These are phyloP conservation scores for Lactarius evosmus DNA, from an alignment of 768 basidiomycete genomes.

Conservation along the genomic window DNA sequence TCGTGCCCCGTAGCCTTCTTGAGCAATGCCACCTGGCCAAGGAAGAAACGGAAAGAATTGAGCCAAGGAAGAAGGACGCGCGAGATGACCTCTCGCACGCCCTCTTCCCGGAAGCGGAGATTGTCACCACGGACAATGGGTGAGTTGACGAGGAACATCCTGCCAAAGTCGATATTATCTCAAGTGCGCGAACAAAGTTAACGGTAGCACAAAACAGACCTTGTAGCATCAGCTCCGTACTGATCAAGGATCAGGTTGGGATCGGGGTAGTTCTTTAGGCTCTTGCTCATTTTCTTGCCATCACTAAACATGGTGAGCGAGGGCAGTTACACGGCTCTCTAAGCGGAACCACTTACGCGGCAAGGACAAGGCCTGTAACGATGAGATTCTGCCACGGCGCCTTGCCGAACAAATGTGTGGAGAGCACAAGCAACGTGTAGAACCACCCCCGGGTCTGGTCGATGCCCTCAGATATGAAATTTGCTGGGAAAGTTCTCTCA, in stretches of 20 bases:
- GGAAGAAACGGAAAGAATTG: slow-evolving; percentile 98
- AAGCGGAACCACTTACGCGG: slow-evolving; percentile 56
- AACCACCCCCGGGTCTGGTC: slow-evolving; percentile 99
- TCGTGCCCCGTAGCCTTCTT: slow-evolving; percentile 74
- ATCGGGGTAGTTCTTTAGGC: slow-evolving; percentile 94
- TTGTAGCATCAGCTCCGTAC: slow-evolving; percentile 94
- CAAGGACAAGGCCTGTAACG: slow-evolving; percentile 92
- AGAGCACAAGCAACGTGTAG: slow-evolving; percentile 93
- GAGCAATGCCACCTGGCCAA: slow-evolving; percentile 86
- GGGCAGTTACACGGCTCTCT: not conserved
- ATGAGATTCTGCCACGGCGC: slow-evolving; percentile 99
- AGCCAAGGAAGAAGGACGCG: slow-evolving; percentile 98
- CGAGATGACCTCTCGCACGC: slow-evolving; percentile 93
- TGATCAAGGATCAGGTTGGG: slow-evolving; percentile 85
- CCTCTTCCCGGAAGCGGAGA: slow-evolving; percentile 95
- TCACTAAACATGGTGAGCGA: slow-evolving; percentile 49
- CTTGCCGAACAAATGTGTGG: slow-evolving; percentile 89
- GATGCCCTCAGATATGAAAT: slow-evolving; percentile 97
- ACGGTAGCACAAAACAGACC: slow-evolving; percentile 43
- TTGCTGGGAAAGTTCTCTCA: slow-evolving; percentile 83
- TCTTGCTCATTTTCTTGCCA: slow-evolving; percentile 99
- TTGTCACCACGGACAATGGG: slow-evolving; percentile 98
- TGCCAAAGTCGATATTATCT: slow-evolving; percentile 31
- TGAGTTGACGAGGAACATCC: slow-evolving; percentile 98
- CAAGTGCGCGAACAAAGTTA: not conserved